A percentile compares a stretch with the other conserved stretches of the same genome.
Evolutionary conservation across 768 basidiomycete species (phyloP).

Genomic region (Mycena rebaudengoi): DNA sequence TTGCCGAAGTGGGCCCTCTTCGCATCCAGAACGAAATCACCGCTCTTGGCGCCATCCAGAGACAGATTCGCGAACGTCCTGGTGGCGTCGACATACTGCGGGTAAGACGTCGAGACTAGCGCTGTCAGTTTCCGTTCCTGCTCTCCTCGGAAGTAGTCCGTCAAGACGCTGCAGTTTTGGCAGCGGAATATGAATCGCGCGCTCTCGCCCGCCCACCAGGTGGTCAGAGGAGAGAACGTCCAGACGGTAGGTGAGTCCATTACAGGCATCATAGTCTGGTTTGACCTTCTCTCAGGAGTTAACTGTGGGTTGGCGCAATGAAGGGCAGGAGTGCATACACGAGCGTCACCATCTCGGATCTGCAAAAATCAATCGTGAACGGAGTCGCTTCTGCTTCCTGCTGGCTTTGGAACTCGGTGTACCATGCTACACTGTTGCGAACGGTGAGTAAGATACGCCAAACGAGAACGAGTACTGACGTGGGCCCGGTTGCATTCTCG

Average conservation of each 20-base stretch:
- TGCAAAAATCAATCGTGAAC: not conserved
- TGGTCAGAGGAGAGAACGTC: conserved; percentile 1
- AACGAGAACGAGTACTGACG: too few relatives aligned
- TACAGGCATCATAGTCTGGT: not conserved
- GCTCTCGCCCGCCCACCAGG: not conserved
- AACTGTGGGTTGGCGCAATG: too few relatives aligned
- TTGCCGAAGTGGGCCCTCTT: not conserved
- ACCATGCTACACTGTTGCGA: not conserved
- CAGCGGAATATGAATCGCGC: conserved; percentile 14
- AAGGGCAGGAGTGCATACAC: too few relatives aligned
- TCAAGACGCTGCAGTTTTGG: conserved; percentile 1
- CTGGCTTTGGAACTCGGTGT: not conserved
- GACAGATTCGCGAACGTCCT: conserved; percentile 6
- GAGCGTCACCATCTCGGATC: not conserved
- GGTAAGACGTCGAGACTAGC: not conserved
- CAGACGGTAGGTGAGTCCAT: not conserved
- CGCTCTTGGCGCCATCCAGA: not conserved
- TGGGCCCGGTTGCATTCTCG: too few relatives aligned
- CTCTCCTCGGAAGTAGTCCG: not conserved
- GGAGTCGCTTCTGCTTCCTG: not conserved
- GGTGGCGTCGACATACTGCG: conserved; percentile 1
- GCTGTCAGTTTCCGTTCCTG: not conserved
- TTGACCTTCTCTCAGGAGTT: not conserved
- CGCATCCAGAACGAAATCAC: not conserved
- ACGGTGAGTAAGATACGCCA: too few relatives aligned